These are phyloP conservation scores for Trichoderma parareesei DNA, from an alignment of 495 filamentous ascomycete species.

Conservation along the genomic window DNA sequence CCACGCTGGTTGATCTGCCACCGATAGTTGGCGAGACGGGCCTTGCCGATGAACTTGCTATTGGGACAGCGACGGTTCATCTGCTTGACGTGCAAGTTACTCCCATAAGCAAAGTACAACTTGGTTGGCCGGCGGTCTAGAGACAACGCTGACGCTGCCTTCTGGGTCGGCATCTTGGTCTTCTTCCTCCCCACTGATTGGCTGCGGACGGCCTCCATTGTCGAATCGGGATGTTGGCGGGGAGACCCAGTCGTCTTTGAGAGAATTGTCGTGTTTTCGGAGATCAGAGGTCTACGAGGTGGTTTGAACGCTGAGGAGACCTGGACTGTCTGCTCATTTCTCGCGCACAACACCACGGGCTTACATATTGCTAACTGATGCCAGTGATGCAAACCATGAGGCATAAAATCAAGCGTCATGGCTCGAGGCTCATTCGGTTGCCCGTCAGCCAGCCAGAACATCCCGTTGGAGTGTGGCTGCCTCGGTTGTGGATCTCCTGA, in stretches of 20 bases:
- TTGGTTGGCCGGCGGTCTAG: slow-evolving; percentile 9
- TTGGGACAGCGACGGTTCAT: slow-evolving; percentile 55
- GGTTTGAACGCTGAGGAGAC: not conserved
- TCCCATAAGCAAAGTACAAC: slow-evolving; percentile 68
- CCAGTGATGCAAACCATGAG: not conserved
- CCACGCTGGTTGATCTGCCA: slow-evolving; percentile 63
- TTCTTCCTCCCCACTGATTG: slow-evolving; percentile 8
- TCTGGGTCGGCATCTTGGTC: not conserved
- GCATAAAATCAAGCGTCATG: not conserved
- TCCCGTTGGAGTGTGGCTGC: not conserved
- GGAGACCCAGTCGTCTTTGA: not conserved
- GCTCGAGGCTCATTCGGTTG: not conserved
- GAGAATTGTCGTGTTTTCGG: not conserved
- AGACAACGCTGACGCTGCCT: slow-evolving; percentile 5
- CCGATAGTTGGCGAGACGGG: slow-evolving; percentile 42
- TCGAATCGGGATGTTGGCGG: not conserved
- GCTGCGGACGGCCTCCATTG: slow-evolving; percentile 2
- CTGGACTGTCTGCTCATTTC: not conserved
- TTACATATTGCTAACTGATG: slow-evolving; percentile 7
- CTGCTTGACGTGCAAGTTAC: slow-evolving; percentile 59
- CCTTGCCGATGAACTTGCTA: slow-evolving; percentile 39
- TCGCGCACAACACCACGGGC: not conserved
- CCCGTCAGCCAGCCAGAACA: not conserved
- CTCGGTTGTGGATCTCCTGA: not conserved
- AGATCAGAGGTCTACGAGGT: not conserved